A percentile compares a stretch with the other conserved stretches of the same genome.
These are phyloP conservation scores for Vitis hybrid DNA, from an alignment of 177 flowering plant species.

Conservation along the genomic window DNA sequence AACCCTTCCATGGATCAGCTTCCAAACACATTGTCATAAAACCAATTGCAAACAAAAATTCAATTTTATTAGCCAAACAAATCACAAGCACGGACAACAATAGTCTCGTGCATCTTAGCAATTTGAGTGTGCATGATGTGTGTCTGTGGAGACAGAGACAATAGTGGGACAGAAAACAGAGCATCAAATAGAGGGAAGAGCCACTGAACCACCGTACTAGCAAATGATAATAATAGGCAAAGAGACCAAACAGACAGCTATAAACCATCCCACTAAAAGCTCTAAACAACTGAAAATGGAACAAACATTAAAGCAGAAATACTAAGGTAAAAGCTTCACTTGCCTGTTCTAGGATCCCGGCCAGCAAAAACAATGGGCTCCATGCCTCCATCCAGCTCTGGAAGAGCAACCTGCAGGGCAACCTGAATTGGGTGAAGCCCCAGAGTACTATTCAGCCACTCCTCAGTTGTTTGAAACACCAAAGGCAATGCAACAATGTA, in stretches of 20 bases:
- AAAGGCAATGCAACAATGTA: constrained; percentile 95
- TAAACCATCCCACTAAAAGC: background rate
- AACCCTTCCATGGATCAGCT: background rate
- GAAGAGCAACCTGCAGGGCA: constrained; percentile 98
- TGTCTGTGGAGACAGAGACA: background rate
- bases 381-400: constrained; percentile 99
- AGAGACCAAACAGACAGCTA: background rate
- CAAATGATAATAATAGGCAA: background rate
- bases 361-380: constrained; percentile 99
- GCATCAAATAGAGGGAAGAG: too few relatives aligned
- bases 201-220: background rate
- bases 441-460: constrained; percentile 92
- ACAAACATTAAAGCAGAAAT: background rate
- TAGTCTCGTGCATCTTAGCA: too few relatives aligned
- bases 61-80: background rate
- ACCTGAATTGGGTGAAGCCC: constrained; percentile 99
- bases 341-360: constrained; percentile 90
- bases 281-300: background rate
- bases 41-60: background rate
- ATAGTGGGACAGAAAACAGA: too few relatives aligned
- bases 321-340: constrained; percentile 15
- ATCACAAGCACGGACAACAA: background rate
- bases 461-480: constrained; percentile 99
- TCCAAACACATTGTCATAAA: background rate
- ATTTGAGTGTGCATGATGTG: too few relatives aligned